Percentiles rank a stretch among this genome's conserved stretches.
These are phyloP conservation scores for Exidia glandulosa DNA, from an alignment of 768 basidiomycete species.

Conservation along the genomic window DNA sequence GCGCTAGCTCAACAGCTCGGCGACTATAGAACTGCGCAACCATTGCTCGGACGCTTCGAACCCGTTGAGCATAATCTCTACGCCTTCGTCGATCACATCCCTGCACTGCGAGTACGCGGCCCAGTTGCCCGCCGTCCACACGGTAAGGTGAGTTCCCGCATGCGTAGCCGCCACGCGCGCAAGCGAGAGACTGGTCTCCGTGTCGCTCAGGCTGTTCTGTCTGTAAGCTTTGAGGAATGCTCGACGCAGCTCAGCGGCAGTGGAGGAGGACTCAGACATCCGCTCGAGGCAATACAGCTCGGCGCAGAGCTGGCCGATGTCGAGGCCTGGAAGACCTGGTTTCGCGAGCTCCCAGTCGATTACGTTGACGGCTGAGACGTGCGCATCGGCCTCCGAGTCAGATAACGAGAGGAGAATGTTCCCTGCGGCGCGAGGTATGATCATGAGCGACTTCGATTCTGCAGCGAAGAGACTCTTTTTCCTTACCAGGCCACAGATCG, in stretches of 20 bases:
- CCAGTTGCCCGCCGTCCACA: neutral
- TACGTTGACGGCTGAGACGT: conserved; percentile 34
- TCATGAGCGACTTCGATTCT: no score
- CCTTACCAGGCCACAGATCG: conserved; percentile 66
- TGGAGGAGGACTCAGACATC: conserved; percentile 30
- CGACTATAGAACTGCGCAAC: conserved; percentile 3
- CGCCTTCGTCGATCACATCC: conserved; percentile 39
- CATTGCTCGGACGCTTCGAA: conserved; percentile 4
- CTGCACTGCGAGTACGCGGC: conserved; percentile 21
- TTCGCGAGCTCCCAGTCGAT: conserved; percentile 60
- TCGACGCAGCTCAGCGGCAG: conserved; percentile 26
- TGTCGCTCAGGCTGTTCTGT: conserved; percentile 3
- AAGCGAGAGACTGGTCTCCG: neutral
- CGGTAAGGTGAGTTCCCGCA: neutral
- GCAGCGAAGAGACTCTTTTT: conserved; percentile 29
- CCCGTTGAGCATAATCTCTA: conserved; percentile 27
- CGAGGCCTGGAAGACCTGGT: conserved; percentile 44
- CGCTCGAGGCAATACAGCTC: conserved; percentile 42
- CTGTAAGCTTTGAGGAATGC: conserved; percentile 38
- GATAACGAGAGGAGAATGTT: no score
- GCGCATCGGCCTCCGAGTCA: no score
- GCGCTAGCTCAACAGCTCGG: neutral
- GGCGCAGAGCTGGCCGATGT: conserved; percentile 54
- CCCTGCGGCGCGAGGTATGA: no score
- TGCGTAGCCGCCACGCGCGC: neutral